A percentile compares a stretch with the other conserved stretches of the same genome.
Evolutionary conservation across 129 eudicot species (phyloP).

Genomic region (Gnaphalium uliginosum): DNA sequence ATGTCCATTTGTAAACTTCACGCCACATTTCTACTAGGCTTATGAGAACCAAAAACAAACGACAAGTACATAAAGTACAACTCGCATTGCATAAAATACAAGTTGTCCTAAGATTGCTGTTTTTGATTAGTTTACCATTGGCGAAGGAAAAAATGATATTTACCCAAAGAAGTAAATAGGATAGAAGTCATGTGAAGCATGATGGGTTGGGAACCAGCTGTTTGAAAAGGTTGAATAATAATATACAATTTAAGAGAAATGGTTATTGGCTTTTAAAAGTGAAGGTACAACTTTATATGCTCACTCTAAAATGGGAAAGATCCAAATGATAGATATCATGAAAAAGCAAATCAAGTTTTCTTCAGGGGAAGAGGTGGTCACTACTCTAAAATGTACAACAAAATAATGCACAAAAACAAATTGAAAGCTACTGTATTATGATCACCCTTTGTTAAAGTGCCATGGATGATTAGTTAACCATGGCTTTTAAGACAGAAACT

Average conservation of each 20-base stretch:
- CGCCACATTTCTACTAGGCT: not conserved
- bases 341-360: conserved; percentile 23
- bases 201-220: conserved; percentile 36
- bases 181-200: conserved; percentile 30
- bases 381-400: conserved; percentile 28
- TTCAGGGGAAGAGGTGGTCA: conserved; percentile 35
- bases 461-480: not conserved
- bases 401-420: conserved; percentile 24
- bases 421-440: conserved; percentile 15
- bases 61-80: conserved; percentile 1
- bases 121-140: conserved; percentile 6
- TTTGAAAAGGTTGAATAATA: conserved; percentile 18
- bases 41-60: not conserved
- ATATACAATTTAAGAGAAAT: conserved; percentile 16
- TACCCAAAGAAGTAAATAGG: conserved; percentile 23
- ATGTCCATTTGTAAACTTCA: not conserved
- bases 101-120: not conserved
- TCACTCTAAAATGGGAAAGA: conserved; percentile 34
- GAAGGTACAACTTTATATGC: conserved; percentile 36
- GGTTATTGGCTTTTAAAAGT: conserved; percentile 35
- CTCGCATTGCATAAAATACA: conserved; percentile 20
- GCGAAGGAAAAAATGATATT: not conserved
- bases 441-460: conserved; percentile 22
- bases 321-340: conserved; percentile 34
- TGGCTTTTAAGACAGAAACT: too few relatives aligned